Conservation (phyloP, 2,329 filamentous ascomycete genomes). For the Fusarium xyrophilum region DNA sequence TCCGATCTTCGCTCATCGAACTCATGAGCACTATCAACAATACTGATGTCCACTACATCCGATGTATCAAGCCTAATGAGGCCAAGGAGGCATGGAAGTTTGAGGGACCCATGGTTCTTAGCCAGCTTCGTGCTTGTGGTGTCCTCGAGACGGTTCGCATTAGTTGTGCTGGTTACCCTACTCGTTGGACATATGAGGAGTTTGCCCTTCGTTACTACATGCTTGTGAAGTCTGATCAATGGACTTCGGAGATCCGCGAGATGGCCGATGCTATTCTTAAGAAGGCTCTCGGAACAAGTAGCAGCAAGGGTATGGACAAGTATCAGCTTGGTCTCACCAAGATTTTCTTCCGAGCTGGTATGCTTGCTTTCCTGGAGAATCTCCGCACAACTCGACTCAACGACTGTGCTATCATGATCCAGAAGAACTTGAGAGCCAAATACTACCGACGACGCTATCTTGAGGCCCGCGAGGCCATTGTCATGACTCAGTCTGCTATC, state of each 20-base stretch:
- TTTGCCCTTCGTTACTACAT: constrained; percentile 98
- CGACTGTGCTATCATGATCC: constrained; percentile 94
- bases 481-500: constrained; percentile 78
- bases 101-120: constrained; percentile 97
- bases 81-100: constrained; percentile 97
- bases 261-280: constrained; percentile 94
- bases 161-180: constrained; percentile 95
- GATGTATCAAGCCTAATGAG: constrained; percentile 99
- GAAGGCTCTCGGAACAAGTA: constrained; percentile 83
- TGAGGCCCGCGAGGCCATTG: constrained; percentile 81
- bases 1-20: constrained; percentile 97
- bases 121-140: constrained; percentile 96
- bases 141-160: constrained; percentile 98
- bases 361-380: constrained; percentile 98
- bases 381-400: constrained; percentile 89
- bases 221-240: constrained; percentile 86
- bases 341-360: constrained; percentile 98
- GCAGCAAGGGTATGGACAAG: constrained; percentile 80
- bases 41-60: constrained; percentile 98
- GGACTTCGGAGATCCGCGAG: constrained; percentile 91
- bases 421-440: constrained; percentile 96
- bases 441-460: constrained; percentile 94
- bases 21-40: constrained; percentile 98
- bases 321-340: constrained; percentile 98
- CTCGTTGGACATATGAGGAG: constrained; percentile 98